A percentile compares a stretch with the other conserved stretches of the same genome.
These are phyloP conservation scores for Salix purpurea DNA, from an alignment of 345 rosid species.

Conservation along the genomic window DNA sequence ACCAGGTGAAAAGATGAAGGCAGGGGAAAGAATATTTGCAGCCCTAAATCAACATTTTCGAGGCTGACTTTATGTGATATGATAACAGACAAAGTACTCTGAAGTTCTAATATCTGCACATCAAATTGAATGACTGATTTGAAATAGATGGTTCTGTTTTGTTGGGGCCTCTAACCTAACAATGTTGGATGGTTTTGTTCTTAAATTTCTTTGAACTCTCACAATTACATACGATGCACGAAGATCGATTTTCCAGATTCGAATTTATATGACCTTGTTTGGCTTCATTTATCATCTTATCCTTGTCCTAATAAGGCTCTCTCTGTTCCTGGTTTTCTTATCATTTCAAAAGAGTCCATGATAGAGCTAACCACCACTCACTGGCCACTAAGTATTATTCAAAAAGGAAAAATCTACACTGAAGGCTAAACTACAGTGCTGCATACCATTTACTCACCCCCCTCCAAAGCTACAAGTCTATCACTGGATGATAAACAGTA, in stretches of 20 bases:
- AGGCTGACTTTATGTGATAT: background rate
- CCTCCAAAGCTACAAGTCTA: background rate
- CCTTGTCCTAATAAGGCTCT: background rate
- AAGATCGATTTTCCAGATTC: background rate
- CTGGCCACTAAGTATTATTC: background rate
- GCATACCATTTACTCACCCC: background rate
- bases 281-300: background rate
- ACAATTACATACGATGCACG: background rate
- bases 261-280: background rate
- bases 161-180: slow-evolving; percentile 13
- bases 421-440: background rate
- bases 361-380: background rate
- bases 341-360: background rate
- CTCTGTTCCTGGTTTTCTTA: background rate
- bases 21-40: background rate
- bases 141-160: slow-evolving; percentile 23
- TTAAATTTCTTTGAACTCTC: background rate
- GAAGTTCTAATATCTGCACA: background rate
- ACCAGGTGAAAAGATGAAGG: too few species aligned
- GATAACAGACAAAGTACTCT: background rate
- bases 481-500: background rate
- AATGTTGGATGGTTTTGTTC: background rate
- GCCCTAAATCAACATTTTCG: background rate
- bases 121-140: background rate
- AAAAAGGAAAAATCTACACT: background rate